Evolutionary conservation across 2,329 filamentous ascomycete genomes (phyloP), one percentile per base, ranked within the genome.

Genomic region (Fragosphaeria purpurea): DNA sequence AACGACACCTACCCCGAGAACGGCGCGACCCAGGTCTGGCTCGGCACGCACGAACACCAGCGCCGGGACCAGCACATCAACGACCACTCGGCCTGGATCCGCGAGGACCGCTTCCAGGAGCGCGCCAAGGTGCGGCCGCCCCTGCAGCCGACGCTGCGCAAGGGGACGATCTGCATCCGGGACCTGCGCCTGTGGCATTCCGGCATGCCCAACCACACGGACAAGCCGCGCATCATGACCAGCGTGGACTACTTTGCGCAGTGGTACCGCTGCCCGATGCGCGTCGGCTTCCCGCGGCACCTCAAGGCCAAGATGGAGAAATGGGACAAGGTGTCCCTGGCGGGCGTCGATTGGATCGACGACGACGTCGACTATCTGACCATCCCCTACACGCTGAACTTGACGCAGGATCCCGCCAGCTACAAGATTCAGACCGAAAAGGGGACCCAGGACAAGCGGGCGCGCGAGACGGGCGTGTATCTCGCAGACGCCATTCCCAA

Each of bases 11-110:
- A 64, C 5, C 63, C 67, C 1, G 60, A 67, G 11, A 76, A 76
- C 50, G 74, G 73, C 10, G 65, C 67, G 1, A 77, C 73, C 0
- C 73, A 76, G 56, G 58, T 76, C n/a, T 77, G 74, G 73, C 65
- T 70, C 0, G 73, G 73, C 1, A 71, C 67, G 1, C 74, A 77
- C 55, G 39, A 44, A 11, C 35, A 7, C 7, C 22, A 22, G 22
- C 52, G 42, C 47, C 53, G 46, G 44, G 48, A 46, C 7, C 46
- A 50, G 38, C 47, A 47, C 39, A 66, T 66, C n/a, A 66, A 65
- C 48, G 56, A 62, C 12, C 47, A 35, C 52, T 52, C 59, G 30
- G 22, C 22, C 22, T 45, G 55, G 47, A 50, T 54, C 53, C 38
- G 51, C 48, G 33, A 38, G 13, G 45, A 51, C 1, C 53, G 65